Conservation (phyloP, 768 basidiomycete species). For the Kwoniella newhampshirensis region DNA sequence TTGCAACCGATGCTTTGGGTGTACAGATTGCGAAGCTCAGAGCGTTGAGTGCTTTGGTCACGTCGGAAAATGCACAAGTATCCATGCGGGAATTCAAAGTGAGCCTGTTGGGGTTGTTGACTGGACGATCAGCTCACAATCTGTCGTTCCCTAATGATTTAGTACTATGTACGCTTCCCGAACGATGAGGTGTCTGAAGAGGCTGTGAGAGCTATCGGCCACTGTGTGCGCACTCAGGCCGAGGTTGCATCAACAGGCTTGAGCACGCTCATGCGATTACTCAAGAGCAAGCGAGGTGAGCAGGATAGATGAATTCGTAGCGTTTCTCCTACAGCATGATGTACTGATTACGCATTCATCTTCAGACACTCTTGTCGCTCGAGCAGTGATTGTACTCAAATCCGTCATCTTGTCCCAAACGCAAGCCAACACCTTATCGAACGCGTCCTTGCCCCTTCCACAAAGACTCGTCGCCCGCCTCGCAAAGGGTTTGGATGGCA, state of each 20-base stretch:
- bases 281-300: constrained; percentile 73
- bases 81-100: constrained; percentile 85
- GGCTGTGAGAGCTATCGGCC: constrained; percentile 76
- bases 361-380: constrained; percentile 72
- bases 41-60: constrained; percentile 68
- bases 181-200: constrained; percentile 70
- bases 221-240: constrained; percentile 67
- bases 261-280: constrained; percentile 71
- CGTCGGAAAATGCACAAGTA: constrained; percentile 65
- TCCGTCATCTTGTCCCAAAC: constrained; percentile 73
- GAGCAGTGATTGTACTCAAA: constrained; percentile 81
- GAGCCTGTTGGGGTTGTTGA: constrained; percentile 51
- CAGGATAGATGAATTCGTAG: too few relatives aligned
- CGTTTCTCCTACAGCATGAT: constrained; percentile 11
- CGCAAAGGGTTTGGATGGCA: constrained; percentile 73
- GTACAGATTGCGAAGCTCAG: constrained; percentile 75
- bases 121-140: background rate
- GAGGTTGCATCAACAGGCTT: constrained; percentile 71
- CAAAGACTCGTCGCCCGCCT: constrained; percentile 74
- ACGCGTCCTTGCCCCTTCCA: constrained; percentile 49
- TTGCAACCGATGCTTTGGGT: constrained; percentile 64
- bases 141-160: background rate
- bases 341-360: background rate
- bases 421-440: constrained; percentile 8
- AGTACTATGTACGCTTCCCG: constrained; percentile 81